Conservation (phyloP, 306 rosid genomes). For the Hylodesmum podocarpum region DNA sequence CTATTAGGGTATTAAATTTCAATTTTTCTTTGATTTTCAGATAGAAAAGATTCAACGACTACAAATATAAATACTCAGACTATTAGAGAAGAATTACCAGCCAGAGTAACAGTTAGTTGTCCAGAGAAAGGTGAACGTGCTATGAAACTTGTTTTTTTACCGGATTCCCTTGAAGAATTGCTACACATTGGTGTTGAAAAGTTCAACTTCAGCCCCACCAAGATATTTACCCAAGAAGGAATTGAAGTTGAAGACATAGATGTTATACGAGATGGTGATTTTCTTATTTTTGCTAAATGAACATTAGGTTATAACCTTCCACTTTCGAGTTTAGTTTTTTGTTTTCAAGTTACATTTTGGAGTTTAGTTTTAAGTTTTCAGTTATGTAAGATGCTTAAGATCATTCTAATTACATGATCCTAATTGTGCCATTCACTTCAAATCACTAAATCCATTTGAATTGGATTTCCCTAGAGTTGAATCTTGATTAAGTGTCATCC, state of each 20-base stretch:
- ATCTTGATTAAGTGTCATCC: too few relatives aligned
- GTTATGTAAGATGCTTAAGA: too few relatives aligned
- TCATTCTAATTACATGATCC: too few relatives aligned
- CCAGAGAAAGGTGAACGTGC: constrained; percentile 41
- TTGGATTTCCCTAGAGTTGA: too few relatives aligned
- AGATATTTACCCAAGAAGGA: constrained; percentile 53
- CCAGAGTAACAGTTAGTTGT: constrained; percentile 53
- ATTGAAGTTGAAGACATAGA: constrained; percentile 63
- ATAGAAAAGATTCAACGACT: not conserved
- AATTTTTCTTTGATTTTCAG: constrained; percentile 18
- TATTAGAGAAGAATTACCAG: not conserved
- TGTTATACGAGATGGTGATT: constrained; percentile 64
- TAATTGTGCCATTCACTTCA: too few relatives aligned
- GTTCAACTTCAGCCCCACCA: constrained; percentile 42
- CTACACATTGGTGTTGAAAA: constrained; percentile 54
- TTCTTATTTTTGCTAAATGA: constrained; percentile 51
- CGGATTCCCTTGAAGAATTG: constrained; percentile 45
- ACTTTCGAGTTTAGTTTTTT: too few relatives aligned
- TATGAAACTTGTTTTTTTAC: constrained; percentile 53
- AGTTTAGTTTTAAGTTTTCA: too few relatives aligned
- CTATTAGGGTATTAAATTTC: not conserved
- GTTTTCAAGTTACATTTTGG: too few relatives aligned
- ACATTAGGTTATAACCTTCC: too few relatives aligned
- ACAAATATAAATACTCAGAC: not conserved
- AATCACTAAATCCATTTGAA: too few relatives aligned